These are phyloP conservation scores for Nidularia pulvinata DNA, from an alignment of 768 basidiomycete species.

Conservation along the genomic window DNA sequence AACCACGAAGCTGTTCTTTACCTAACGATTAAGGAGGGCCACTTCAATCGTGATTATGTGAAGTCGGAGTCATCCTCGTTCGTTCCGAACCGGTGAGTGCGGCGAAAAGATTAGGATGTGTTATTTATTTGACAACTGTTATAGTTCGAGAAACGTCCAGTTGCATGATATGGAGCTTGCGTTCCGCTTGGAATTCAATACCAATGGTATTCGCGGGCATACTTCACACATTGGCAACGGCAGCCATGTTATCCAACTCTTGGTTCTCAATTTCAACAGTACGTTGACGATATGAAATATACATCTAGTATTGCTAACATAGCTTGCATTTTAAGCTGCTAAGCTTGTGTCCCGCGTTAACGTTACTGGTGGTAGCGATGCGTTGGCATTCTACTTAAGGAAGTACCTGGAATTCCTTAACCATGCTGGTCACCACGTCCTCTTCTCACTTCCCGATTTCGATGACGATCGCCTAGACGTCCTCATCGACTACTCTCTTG, in stretches of 20 bases:
- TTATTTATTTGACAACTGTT: not conserved
- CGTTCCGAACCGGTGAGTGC: conserved; percentile 3
- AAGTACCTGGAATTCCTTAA: conserved; percentile 15
- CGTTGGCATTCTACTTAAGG: conserved; percentile 10
- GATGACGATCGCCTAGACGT: conserved; percentile 9
- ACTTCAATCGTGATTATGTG: conserved; percentile 9
- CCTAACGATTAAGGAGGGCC: conserved; percentile 11
- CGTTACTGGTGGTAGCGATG: conserved; percentile 2
- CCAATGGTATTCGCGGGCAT: conserved; percentile 1
- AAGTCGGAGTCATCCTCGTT: conserved; percentile 4
- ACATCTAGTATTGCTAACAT: not conserved
- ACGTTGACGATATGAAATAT: not conserved
- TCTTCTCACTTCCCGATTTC: conserved; percentile 18
- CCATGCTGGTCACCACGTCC: conserved; percentile 15
- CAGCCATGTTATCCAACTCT: conserved; percentile 3
- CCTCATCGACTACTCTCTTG: conserved; percentile 15
- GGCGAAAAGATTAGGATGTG: not conserved
- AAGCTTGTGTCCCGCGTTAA: conserved; percentile 4
- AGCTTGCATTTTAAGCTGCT: conserved; percentile 2
- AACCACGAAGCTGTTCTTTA: conserved; percentile 16
- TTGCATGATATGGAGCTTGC: conserved; percentile 4
- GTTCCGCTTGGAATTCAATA: conserved; percentile 6
- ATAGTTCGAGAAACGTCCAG: conserved; percentile 3
- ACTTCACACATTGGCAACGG: conserved; percentile 3
- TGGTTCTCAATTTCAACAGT: conserved; percentile 9